Conservation (phyloP, 2,329 filamentous ascomycete species). For the Pseudogymnoascus sp. region DNA sequence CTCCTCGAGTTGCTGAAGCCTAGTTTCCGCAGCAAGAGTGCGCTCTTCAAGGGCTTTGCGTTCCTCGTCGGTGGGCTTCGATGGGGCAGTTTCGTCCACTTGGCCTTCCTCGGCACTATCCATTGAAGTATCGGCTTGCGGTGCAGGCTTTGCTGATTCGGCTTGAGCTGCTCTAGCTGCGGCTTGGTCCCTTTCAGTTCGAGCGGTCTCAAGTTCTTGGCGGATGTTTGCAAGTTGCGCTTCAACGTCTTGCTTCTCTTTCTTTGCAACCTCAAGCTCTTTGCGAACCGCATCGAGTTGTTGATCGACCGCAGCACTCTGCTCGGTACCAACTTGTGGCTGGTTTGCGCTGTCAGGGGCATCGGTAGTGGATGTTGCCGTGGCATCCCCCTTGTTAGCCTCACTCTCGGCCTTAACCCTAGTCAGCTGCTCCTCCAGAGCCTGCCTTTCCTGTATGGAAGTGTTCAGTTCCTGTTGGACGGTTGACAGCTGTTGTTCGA, state of each 20-base stretch:
- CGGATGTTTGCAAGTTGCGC: slow-evolving; percentile 40
- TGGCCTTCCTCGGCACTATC: slow-evolving; percentile 49
- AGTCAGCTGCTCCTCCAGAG: slow-evolving; percentile 29
- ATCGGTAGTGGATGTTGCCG: background rate
- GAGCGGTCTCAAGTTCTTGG: slow-evolving; percentile 40
- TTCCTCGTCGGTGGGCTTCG: slow-evolving; percentile 45
- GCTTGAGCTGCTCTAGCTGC: slow-evolving; percentile 30
- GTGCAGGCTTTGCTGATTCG: slow-evolving; percentile 18
- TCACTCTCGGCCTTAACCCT: slow-evolving; percentile 45
- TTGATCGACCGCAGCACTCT: slow-evolving; percentile 39
- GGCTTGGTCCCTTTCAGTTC: slow-evolving; percentile 37
- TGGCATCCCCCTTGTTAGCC: slow-evolving; percentile 30
- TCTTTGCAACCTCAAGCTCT: slow-evolving; percentile 55
- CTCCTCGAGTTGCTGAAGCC: slow-evolving; percentile 51
- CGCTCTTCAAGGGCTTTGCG: slow-evolving; percentile 53
- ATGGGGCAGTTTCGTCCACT: slow-evolving; percentile 34
- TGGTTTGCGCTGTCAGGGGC: slow-evolving; percentile 12
- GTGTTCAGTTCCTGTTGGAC: slow-evolving; percentile 43
- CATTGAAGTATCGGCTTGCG: slow-evolving; percentile 17
- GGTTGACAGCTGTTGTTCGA: slow-evolving; percentile 25
- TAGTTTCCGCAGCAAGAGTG: slow-evolving; percentile 50
- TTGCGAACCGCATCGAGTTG: slow-evolving; percentile 42
- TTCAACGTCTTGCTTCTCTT: slow-evolving; percentile 62
- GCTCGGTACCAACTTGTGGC: slow-evolving; percentile 33
- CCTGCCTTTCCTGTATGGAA: slow-evolving; percentile 29